Evolutionary conservation across 192 early-diverging fungal genomes (phyloP).

Genomic region (Coemansia sp.): DNA sequence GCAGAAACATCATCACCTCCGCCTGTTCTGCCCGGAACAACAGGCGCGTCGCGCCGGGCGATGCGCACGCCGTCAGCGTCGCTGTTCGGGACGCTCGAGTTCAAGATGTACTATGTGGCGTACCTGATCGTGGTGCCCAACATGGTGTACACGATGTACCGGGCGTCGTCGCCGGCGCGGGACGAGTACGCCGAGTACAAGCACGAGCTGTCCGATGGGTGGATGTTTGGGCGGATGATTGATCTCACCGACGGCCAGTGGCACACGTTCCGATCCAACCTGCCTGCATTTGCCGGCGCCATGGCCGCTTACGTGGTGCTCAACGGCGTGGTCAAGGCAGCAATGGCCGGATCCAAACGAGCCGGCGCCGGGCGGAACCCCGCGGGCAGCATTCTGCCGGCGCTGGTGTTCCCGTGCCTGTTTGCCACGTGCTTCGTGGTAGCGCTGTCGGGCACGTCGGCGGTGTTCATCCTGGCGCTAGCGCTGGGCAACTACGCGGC

Average conservation of each 20-base stretch:
- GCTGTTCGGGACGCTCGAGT: slow-evolving; percentile 66
- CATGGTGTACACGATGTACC: slow-evolving; percentile 66
- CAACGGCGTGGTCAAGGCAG: slow-evolving; percentile 21
- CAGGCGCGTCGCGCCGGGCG: slow-evolving; percentile 58
- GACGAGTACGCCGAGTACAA: slow-evolving; percentile 46
- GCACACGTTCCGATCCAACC: slow-evolving; percentile 52
- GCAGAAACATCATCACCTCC: background rate
- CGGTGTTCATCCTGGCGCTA: slow-evolving; percentile 73
- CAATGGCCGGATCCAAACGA: background rate
- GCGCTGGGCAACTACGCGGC: slow-evolving; percentile 67
- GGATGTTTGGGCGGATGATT: slow-evolving; percentile 70
- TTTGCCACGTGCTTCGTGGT: slow-evolving; percentile 65
- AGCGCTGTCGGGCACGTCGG: slow-evolving; percentile 71
- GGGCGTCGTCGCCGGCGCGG: slow-evolving; percentile 44
- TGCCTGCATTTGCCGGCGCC: slow-evolving; percentile 47
- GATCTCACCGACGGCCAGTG: slow-evolving; percentile 57
- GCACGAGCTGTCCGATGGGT: slow-evolving; percentile 59
- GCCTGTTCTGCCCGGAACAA: slow-evolving; percentile 21
- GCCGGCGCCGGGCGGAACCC: too few relatives aligned
- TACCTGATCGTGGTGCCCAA: slow-evolving; percentile 60
- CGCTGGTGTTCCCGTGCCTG: slow-evolving; percentile 58
- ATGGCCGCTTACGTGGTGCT: slow-evolving; percentile 39
- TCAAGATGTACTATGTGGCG: slow-evolving; percentile 71
- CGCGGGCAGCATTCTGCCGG: slow-evolving; percentile 21
- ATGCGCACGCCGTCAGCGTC: slow-evolving; percentile 72